Conservation (phyloP, 164 flowering plant genomes). For the Stephania cephalantha region DNA sequence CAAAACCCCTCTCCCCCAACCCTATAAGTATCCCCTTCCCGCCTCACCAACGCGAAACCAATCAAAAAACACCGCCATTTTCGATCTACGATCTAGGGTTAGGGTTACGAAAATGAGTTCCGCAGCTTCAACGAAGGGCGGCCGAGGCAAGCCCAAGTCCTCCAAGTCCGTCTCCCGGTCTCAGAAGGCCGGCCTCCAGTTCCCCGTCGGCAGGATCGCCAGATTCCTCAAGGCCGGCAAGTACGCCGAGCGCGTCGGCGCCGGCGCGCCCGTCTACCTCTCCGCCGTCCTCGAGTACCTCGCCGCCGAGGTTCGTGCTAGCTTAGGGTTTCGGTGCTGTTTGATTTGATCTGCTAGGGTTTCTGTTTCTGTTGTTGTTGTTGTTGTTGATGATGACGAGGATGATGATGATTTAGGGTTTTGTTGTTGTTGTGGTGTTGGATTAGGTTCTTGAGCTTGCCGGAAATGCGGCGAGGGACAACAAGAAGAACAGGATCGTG, state of each 20-base stretch:
- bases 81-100: background rate
- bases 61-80: background rate
- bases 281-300: conserved; percentile 6
- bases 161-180: conserved; percentile 47
- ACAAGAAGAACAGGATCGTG: conserved; percentile 54
- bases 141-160: conserved; percentile 45
- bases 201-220: conserved; percentile 62
- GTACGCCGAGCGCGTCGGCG: conserved; percentile 16
- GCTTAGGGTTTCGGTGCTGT: background rate
- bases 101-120: conserved; percentile 9
- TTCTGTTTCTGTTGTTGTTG: background rate
- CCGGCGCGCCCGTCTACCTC: conserved; percentile 6
- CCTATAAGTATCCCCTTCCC: background rate
- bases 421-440: background rate
- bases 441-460: conserved; percentile 40
- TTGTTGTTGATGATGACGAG: background rate
- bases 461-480: conserved; percentile 64
- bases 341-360: background rate
- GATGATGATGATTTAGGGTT: conserved; percentile 5
- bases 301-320: conserved; percentile 33
- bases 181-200: conserved; percentile 52
- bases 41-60: background rate
- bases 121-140: conserved; percentile 24
- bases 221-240: conserved; percentile 53
- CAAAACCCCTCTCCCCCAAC: background rate